Evolutionary conservation across 768 basidiomycete species (phyloP).

Genomic region (Rhodotorula diobovata): DNA sequence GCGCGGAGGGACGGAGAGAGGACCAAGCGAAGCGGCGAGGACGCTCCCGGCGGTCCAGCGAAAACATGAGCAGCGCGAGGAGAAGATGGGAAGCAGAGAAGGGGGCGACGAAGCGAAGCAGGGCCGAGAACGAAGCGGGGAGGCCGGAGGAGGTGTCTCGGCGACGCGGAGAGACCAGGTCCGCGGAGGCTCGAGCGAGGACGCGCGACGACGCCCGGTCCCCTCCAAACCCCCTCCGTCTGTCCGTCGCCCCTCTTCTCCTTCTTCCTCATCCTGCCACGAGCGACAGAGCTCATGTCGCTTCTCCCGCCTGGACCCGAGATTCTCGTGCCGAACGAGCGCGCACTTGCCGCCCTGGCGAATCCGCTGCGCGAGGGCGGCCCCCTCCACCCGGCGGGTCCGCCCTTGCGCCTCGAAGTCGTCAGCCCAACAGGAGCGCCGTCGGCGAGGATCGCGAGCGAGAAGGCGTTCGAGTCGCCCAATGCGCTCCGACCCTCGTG

Average conservation of each 20-base stretch:
- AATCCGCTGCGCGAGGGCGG: not conserved
- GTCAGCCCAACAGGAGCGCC: not conserved
- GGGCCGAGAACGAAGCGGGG: too few species aligned
- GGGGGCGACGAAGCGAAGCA: too few species aligned
- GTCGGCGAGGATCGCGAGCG: not conserved
- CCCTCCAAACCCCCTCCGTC: too few species aligned
- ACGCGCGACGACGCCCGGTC: too few species aligned
- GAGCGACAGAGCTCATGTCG: too few species aligned
- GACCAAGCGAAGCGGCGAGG: not conserved
- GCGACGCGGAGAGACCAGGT: too few species aligned
- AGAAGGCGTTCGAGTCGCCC: not conserved
- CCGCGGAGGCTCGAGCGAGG: too few species aligned
- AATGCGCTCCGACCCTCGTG: not conserved
- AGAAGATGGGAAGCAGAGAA: too few species aligned
- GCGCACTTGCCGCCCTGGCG: not conserved
- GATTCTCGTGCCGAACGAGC: not conserved
- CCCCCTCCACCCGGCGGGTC: not conserved
- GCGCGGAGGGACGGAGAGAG: not conserved
- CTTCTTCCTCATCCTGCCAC: too few species aligned
- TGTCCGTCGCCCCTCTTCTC: too few species aligned
- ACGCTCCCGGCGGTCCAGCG: not conserved
- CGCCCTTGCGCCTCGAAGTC: not conserved
- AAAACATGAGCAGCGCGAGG: not conserved
- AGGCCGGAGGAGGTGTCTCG: too few species aligned
- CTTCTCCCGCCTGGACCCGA: not conserved